Evolutionary conservation across 805 yeast species (phyloP).

Genomic region (Starmerella gropengiesseri): DNA sequence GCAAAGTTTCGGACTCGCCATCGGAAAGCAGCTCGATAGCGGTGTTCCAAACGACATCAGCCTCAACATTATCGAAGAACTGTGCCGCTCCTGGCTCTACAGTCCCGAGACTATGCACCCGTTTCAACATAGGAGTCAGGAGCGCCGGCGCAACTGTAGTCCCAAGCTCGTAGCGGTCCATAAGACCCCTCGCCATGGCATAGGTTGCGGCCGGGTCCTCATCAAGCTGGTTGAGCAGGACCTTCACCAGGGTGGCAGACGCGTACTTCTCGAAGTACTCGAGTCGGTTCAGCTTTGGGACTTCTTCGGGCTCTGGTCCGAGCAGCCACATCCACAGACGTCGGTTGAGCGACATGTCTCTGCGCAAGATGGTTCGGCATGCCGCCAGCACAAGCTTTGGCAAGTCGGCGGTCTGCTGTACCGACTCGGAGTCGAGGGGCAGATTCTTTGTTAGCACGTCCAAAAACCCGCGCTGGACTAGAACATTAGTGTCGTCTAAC

Average conservation of each 20-base stretch:
- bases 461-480: conserved; percentile 79
- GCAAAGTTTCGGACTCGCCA: conserved; percentile 37
- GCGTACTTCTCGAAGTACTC: conserved; percentile 57
- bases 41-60: conserved; percentile 64
- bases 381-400: conserved; percentile 53
- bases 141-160: conserved; percentile 57
- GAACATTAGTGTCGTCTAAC: conserved; percentile 51
- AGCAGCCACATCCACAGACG: conserved; percentile 88
- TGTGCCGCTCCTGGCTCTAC: conserved; percentile 41
- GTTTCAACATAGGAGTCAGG: conserved; percentile 53
- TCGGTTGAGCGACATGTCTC: conserved; percentile 90
- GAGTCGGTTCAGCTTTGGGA: conserved; percentile 30
- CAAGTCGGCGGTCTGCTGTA: conserved; percentile 41
- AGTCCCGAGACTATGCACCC: not conserved
- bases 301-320: conserved; percentile 52
- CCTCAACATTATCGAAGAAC: conserved; percentile 80
- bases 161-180: conserved; percentile 95
- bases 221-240: conserved; percentile 38
- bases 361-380: conserved; percentile 50
- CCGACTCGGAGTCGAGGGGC: conserved; percentile 49
- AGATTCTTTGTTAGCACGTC: conserved; percentile 63
- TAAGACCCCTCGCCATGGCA: conserved; percentile 55
- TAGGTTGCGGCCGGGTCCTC: conserved; percentile 34
- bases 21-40: conserved; percentile 36
- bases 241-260: conserved; percentile 38